phyloP scores from a whole-genome alignment of 164 flowering plant genomes.

The Stephania japonica region DNA sequence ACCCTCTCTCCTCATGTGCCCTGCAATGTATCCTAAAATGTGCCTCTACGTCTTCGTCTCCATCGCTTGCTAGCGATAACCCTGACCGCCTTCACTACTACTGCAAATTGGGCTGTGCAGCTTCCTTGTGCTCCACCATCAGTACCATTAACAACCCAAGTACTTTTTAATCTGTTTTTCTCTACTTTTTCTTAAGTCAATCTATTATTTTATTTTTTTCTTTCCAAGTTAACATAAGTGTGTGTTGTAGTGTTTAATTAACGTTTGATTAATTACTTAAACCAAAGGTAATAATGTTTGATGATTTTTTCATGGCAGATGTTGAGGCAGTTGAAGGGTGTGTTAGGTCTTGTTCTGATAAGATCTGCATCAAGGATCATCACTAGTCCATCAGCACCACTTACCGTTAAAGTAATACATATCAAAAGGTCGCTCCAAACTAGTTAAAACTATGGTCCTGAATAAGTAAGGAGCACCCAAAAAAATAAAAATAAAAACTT shows the following conservation, averaged over 20 bases:
- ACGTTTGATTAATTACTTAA: neutral
- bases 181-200: neutral
- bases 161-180: neutral
- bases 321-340: slow-evolving; percentile 19
- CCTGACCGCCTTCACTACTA: slow-evolving; percentile 11
- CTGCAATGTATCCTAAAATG: slow-evolving; percentile 21
- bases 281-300: no score
- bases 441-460: no score
- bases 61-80: no score
- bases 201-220: neutral
- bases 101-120: slow-evolving; percentile 45
- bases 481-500: no score
- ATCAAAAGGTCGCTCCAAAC: no score
- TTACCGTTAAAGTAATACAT: no score
- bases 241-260: neutral
- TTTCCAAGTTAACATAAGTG: neutral
- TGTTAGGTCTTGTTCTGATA: slow-evolving; percentile 18
- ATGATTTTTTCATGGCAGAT: slow-evolving; percentile 8
- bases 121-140: slow-evolving; percentile 31
- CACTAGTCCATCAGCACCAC: neutral
- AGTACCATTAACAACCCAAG: slow-evolving; percentile 34
- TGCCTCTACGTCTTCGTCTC: neutral
- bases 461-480: no score
- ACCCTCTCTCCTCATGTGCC: slow-evolving; percentile 16
- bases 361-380: slow-evolving; percentile 9